Evolutionary conservation across 2,329 filamentous ascomycete genomes (phyloP).

Genomic region (Cordyceps cateniannulata): DNA sequence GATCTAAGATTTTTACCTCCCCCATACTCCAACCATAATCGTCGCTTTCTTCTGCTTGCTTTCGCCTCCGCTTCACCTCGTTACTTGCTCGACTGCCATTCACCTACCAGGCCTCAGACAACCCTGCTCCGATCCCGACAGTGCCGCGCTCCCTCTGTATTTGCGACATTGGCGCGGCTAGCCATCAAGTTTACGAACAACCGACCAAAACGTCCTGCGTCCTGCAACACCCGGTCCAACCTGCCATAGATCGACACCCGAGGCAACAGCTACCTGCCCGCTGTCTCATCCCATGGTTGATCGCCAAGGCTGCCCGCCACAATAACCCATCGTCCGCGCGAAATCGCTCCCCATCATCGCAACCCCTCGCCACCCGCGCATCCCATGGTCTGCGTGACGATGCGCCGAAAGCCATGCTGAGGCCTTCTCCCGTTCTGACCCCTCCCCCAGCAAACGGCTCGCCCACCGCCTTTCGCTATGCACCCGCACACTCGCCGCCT

Average conservation of each 20-base stretch:
- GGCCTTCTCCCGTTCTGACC: conserved; percentile 11
- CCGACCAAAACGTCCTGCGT: not conserved
- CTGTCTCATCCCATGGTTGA: not conserved
- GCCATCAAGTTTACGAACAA: not conserved
- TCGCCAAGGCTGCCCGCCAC: not conserved
- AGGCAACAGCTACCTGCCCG: not conserved
- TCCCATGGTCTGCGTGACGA: conserved; percentile 9
- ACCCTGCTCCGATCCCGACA: not conserved
- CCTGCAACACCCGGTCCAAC: not conserved
- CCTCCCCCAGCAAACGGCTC: conserved; percentile 9
- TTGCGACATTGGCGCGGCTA: not conserved
- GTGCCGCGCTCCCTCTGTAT: not conserved
- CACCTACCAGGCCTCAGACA: not conserved
- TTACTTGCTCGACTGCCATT: not conserved
- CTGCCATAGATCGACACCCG: not conserved
- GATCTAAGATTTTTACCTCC: not conserved
- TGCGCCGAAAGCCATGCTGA: conserved; percentile 14
- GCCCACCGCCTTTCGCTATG: conserved; percentile 13
- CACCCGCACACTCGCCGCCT: conserved; percentile 6
- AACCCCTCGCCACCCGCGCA: not conserved
- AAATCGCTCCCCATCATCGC: not conserved
- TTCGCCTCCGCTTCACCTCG: not conserved
- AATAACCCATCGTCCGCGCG: not conserved
- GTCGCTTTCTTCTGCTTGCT: too few relatives aligned
- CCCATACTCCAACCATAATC: too few relatives aligned